Evolutionary conservation across 192 early-diverging fungal genomes (phyloP).

Genomic region (Gryganskiella cystojenkinii): DNA sequence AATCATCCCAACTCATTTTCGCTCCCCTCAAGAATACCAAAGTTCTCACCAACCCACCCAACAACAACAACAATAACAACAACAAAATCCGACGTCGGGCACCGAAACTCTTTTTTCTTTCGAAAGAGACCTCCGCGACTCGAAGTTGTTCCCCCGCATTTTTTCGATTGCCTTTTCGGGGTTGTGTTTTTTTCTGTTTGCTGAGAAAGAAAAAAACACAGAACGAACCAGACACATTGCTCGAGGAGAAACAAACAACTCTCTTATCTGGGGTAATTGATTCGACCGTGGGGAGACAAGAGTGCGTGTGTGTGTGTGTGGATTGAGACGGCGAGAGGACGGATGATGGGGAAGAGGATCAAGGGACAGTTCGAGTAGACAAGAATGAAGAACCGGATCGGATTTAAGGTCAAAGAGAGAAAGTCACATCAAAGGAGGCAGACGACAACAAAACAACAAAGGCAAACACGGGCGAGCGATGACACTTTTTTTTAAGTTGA

Average conservation of each 20-base stretch:
- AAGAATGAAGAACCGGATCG: neutral
- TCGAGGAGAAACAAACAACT: neutral
- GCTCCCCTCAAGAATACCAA: neutral
- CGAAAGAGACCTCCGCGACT: too few relatives aligned
- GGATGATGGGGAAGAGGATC: neutral
- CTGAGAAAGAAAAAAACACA: too few relatives aligned
- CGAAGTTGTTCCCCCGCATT: slow-evolving; percentile 28
- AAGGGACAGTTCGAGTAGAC: neutral
- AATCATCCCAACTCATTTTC: slow-evolving; percentile 35
- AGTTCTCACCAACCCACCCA: neutral
- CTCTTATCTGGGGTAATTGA: neutral
- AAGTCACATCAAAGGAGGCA: too few relatives aligned
- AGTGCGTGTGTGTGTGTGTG: neutral
- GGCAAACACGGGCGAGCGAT: neutral
- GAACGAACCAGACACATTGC: neutral
- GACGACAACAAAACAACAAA: slow-evolving; percentile 1
- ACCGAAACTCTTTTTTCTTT: too few relatives aligned
- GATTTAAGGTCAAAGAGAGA: too few relatives aligned
- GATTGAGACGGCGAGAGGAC: neutral
- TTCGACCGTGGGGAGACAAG: neutral
- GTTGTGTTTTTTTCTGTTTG: neutral
- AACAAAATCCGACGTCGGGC: too few relatives aligned
- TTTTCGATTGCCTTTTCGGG: slow-evolving; percentile 36
- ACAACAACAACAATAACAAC: neutral
- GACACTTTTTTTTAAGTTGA: neutral